These are phyloP conservation scores for Candida manassasensis DNA, from an alignment of 805 yeast species.

Conservation along the genomic window DNA sequence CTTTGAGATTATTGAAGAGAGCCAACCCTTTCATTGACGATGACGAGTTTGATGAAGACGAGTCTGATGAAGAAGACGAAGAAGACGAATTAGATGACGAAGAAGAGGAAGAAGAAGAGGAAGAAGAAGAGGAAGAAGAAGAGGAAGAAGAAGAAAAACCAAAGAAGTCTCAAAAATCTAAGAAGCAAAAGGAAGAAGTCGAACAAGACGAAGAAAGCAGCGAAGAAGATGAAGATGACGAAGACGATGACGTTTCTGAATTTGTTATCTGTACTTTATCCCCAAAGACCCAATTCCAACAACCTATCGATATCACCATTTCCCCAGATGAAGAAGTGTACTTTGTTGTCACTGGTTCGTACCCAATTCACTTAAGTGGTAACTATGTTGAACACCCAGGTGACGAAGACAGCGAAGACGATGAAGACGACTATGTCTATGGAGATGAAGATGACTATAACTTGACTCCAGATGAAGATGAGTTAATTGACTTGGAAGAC, in stretches of 20 bases:
- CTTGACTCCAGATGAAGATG: slow-evolving; percentile 76
- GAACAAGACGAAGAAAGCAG: slow-evolving; percentile 51
- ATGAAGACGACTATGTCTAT: slow-evolving; percentile 37
- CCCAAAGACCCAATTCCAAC: slow-evolving; percentile 83
- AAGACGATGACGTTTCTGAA: slow-evolving; percentile 77
- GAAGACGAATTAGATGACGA: slow-evolving; percentile 43
- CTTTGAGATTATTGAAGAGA: slow-evolving; percentile 83
- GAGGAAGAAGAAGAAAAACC: slow-evolving; percentile 19
- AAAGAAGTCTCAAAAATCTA: slow-evolving; percentile 14
- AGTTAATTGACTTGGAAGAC: slow-evolving; percentile 55
- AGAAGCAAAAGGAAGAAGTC: slow-evolving; percentile 24
- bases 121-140: slow-evolving; percentile 21
- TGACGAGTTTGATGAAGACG: slow-evolving; percentile 40
- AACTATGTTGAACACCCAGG: slow-evolving; percentile 95
- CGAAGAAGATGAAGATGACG: slow-evolving; percentile 52
- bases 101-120: slow-evolving; percentile 38
- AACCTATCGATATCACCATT: slow-evolving; percentile 83
- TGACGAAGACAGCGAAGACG: slow-evolving; percentile 61
- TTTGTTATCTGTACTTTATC: slow-evolving; percentile 84
- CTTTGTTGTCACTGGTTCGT: slow-evolving; percentile 95
- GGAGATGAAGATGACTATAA: slow-evolving; percentile 52
- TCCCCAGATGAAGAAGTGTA: slow-evolving; percentile 90
- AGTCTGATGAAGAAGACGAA: slow-evolving; percentile 42
- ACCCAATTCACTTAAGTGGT: slow-evolving; percentile 88
- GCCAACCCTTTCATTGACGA: slow-evolving; percentile 40